A percentile compares a stretch with the other conserved stretches of the same genome.
Evolutionary conservation across 495 filamentous ascomycete genomes (phyloP).

Genomic region (Aspergillus asperescens): DNA sequence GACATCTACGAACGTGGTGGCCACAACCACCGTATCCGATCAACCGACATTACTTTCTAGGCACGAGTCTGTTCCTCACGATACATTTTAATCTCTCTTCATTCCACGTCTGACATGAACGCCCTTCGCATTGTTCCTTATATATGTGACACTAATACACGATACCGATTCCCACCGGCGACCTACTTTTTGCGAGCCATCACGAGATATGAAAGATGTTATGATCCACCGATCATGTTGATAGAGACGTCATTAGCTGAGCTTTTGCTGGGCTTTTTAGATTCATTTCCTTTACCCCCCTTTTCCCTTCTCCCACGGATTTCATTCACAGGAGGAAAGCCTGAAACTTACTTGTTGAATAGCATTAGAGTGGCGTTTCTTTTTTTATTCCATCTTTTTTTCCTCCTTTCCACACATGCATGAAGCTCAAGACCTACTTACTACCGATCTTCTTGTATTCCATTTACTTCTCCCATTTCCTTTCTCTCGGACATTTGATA

Average conservation of each 20-base stretch:
- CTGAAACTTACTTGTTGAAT: constrained; percentile 22
- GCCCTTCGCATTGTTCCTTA: constrained; percentile 9
- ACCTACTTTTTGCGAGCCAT: constrained; percentile 26
- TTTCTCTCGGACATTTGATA: constrained; percentile 8
- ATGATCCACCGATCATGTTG: constrained; percentile 45
- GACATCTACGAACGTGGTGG: neutral
- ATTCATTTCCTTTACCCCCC: constrained; percentile 17
- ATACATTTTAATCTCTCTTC: constrained; percentile 11
- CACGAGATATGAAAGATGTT: constrained; percentile 44
- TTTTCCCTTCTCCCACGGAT: constrained; percentile 7
- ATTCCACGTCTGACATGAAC: constrained; percentile 15
- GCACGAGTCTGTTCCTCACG: constrained; percentile 10
- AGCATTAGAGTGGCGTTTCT: constrained; percentile 31
- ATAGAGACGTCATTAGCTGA: constrained; percentile 40
- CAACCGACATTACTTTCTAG: neutral
- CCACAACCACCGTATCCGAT: neutral
- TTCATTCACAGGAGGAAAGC: constrained; percentile 12
- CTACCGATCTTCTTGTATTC: constrained; percentile 10
- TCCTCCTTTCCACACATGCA: constrained; percentile 19
- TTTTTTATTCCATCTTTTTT: constrained; percentile 11
- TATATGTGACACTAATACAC: constrained; percentile 18
- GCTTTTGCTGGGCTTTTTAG: constrained; percentile 13
- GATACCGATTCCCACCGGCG: constrained; percentile 3
- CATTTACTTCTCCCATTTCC: constrained; percentile 7
- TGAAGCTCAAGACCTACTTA: constrained; percentile 19